Percentiles rank a stretch among this genome's conserved stretches.
Conservation (phyloP, 805 yeast genomes). For the Saturnispora ahearnii region DNA sequence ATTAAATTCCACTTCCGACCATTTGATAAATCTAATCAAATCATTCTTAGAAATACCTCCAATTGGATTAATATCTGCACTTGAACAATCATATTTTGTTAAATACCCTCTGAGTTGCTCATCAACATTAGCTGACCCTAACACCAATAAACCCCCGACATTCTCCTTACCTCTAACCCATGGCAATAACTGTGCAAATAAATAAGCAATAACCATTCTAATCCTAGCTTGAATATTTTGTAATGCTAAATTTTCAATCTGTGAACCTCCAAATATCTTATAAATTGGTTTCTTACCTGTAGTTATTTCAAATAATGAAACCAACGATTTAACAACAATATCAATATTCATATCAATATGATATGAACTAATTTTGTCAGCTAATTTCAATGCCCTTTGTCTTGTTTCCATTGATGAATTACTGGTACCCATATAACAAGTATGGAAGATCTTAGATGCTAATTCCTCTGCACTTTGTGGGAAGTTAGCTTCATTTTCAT, state of each 20-base stretch:
- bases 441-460: conserved; percentile 69
- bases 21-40: conserved; percentile 72
- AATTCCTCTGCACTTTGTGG: conserved; percentile 73
- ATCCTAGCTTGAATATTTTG: conserved; percentile 96
- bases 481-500: conserved; percentile 28
- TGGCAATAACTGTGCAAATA: conserved; percentile 90
- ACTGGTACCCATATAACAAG: conserved; percentile 92
- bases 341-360: conserved; percentile 94
- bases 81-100: conserved; percentile 94
- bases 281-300: conserved; percentile 86
- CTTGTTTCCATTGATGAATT: conserved; percentile 89
- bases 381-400: conserved; percentile 66
- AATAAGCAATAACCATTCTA: conserved; percentile 87
- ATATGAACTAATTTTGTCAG: conserved; percentile 71
- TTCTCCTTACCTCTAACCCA: conserved; percentile 74
- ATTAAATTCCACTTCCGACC: conserved; percentile 61
- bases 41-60: conserved; percentile 98
- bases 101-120: conserved; percentile 92
- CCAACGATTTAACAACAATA: conserved; percentile 61
- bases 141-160: conserved; percentile 75
- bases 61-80: conserved; percentile 96
- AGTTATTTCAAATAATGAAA: conserved; percentile 71
- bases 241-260: conserved; percentile 83
- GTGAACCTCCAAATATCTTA: conserved; percentile 89
- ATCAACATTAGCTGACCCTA: conserved; percentile 96